These are phyloP conservation scores for Mucor plumbeus DNA, from an alignment of 371 early-diverging fungal genomes.

Conservation along the genomic window DNA sequence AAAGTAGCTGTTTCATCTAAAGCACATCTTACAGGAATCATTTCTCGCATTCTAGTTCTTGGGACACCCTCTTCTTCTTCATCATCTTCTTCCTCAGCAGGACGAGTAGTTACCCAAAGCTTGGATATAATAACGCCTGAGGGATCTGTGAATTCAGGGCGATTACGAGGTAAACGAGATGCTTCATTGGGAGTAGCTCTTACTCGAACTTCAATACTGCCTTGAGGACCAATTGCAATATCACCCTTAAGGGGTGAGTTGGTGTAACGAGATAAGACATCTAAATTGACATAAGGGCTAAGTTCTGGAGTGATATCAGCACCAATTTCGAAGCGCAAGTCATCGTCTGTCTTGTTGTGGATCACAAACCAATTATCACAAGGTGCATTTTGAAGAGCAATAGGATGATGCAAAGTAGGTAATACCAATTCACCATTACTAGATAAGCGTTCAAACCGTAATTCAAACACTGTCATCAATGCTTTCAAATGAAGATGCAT, in stretches of 20 bases:
- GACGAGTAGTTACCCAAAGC: slow-evolving; percentile 65
- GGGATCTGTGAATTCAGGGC: slow-evolving; percentile 60
- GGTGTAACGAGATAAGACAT: slow-evolving; percentile 81
- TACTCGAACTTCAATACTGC: slow-evolving; percentile 78
- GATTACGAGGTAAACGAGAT: slow-evolving; percentile 59
- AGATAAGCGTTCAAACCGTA: slow-evolving; percentile 76
- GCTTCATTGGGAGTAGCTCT: slow-evolving; percentile 71
- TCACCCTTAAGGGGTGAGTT: slow-evolving; percentile 81
- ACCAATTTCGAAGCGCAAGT: slow-evolving; percentile 81
- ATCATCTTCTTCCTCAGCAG: slow-evolving; percentile 35
- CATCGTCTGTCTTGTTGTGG: slow-evolving; percentile 75
- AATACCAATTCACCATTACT: slow-evolving; percentile 69
- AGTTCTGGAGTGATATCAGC: slow-evolving; percentile 67
- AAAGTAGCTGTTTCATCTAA: slow-evolving; percentile 75
- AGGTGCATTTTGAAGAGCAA: slow-evolving; percentile 56
- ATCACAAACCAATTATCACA: slow-evolving; percentile 89
- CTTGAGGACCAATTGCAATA: slow-evolving; percentile 71
- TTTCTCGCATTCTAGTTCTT: slow-evolving; percentile 51
- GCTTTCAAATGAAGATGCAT: slow-evolving; percentile 61
- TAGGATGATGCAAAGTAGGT: slow-evolving; percentile 75
- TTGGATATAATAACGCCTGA: slow-evolving; percentile 66
- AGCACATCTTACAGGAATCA: slow-evolving; percentile 71
- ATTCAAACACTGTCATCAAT: slow-evolving; percentile 74
- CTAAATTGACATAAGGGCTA: slow-evolving; percentile 65
- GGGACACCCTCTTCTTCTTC: slow-evolving; percentile 20